phyloP scores from a whole-genome alignment of 2,329 filamentous ascomycete genomes.

The Trichoderma sp. region DNA sequence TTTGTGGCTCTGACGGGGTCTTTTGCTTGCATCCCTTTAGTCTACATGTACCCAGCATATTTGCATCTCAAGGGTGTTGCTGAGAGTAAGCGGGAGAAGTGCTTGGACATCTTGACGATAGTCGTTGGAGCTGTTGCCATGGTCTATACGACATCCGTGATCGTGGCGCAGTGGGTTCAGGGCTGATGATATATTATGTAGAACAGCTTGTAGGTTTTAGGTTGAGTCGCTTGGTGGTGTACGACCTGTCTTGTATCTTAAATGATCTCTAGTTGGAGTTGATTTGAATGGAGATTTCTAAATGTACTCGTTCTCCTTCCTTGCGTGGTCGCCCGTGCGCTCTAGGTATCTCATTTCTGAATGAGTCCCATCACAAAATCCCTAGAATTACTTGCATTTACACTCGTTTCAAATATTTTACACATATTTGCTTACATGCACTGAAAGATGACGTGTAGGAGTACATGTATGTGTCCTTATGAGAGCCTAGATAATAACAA shows the following conservation, averaged over 20 bases:
- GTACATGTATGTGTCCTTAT: background rate
- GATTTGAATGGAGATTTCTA: background rate
- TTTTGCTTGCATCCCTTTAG: constrained; percentile 71
- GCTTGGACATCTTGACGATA: constrained; percentile 62
- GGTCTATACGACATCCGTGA: constrained; percentile 68
- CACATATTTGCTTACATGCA: background rate
- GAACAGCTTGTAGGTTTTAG: background rate
- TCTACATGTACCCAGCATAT: constrained; percentile 73
- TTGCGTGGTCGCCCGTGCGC: background rate
- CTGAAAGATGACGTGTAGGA: background rate
- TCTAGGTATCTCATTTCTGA: background rate
- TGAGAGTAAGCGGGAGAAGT: constrained; percentile 52
- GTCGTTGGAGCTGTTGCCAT: constrained; percentile 63
- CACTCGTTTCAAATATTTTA: background rate
- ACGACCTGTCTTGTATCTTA: background rate
- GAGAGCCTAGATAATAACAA: background rate
- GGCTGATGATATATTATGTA: background rate
- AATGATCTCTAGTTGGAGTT: background rate
- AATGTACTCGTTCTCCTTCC: background rate
- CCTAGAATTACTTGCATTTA: background rate
- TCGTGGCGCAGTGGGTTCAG: constrained; percentile 41
- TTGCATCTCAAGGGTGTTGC: constrained; percentile 69
- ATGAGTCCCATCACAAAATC: background rate
- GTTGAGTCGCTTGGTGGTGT: background rate
- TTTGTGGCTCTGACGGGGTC: constrained; percentile 73